Evolutionary conservation across 2,329 filamentous ascomycete species (phyloP).

Genomic region (Tolypocladium cylindrosporum): DNA sequence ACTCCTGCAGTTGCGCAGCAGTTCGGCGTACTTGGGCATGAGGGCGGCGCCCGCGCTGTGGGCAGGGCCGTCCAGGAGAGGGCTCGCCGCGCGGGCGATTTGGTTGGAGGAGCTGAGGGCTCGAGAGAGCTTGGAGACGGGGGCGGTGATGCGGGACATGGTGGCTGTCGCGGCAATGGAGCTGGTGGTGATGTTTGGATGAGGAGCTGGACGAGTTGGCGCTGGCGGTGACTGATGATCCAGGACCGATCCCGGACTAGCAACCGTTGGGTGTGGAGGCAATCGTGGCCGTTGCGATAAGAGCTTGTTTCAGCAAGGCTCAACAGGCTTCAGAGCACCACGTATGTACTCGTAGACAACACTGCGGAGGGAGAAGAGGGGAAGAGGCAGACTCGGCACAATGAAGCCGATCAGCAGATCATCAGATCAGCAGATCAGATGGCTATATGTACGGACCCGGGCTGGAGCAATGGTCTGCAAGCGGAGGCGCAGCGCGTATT

Average conservation of each 20-base stretch:
- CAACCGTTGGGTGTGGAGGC: background rate
- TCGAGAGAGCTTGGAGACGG: conserved; percentile 38
- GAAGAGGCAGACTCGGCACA: background rate
- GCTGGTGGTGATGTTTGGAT: background rate
- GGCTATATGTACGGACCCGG: background rate
- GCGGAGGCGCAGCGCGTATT: background rate
- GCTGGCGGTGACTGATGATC: background rate
- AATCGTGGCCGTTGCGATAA: background rate
- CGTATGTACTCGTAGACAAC: background rate
- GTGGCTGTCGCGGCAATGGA: conserved; percentile 4
- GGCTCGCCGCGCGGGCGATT: conserved; percentile 18
- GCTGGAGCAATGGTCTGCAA: background rate
- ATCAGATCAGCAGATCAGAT: background rate
- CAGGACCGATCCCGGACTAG: background rate
- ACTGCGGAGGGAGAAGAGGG: background rate
- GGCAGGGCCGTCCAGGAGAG: conserved; percentile 22
- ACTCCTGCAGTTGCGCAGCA: conserved; percentile 24
- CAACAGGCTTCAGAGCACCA: background rate
- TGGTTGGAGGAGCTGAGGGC: conserved; percentile 31
- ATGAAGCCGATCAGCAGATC: background rate
- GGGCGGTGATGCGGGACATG: conserved; percentile 41
- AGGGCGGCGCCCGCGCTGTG: conserved; percentile 27
- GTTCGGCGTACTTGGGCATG: conserved; percentile 39
- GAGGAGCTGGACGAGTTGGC: background rate
- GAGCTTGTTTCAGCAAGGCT: background rate